Base-by-base conservation (phyloP, 108 stramenopile species). In the Halocafeteria seosinensis region DNA sequence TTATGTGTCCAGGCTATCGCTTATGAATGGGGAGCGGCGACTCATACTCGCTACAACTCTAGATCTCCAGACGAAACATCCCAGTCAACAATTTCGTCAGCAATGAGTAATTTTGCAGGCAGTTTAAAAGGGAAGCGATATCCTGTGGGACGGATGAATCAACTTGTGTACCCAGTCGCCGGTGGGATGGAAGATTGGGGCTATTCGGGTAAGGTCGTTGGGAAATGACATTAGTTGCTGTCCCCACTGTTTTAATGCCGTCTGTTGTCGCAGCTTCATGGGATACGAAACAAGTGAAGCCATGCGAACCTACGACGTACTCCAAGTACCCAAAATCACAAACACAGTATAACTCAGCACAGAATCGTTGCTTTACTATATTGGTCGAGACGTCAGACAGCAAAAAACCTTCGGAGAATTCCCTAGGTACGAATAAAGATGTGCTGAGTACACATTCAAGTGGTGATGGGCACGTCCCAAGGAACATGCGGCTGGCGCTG, bases 101-200 rank as follows among this genome's bases (percentile, higher is more conserved):
- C 75, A 32, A 81, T 79, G 71, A 63, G 64, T 42, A 51, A 62
- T 9, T 75, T 67, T 42, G 84, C 65, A 1, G 87, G 83, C 29
- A 76, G 59, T 26, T 76, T 77, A 28, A 52, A 31, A 0, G 62
- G 69, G 23, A 64, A 71, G 36, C 12, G 66, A 0, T 85, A 87
- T 58, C 38, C 69, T 3, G 67, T 73, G 53, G 78, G 76, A 17
- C 77, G 80, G 21, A 87, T 87, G 80, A 88, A 90, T 74, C 65
- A 79, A 67, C 53, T 86, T 68, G 64, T 90, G 67, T 78, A 97
- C 63, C 87, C 87, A 25, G 82, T 88, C 28, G 53, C 83, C 27
- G 95, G 93, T 32, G 91, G 91, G n/a, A 90, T 95, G 89, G 91
- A 95, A 69, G 91, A 93, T 74, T 87, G 91, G 91, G 85, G 81